phyloP scores from a whole-genome alignment of 2,329 filamentous ascomycete genomes.

The Ascosphaera pollenicola region DNA sequence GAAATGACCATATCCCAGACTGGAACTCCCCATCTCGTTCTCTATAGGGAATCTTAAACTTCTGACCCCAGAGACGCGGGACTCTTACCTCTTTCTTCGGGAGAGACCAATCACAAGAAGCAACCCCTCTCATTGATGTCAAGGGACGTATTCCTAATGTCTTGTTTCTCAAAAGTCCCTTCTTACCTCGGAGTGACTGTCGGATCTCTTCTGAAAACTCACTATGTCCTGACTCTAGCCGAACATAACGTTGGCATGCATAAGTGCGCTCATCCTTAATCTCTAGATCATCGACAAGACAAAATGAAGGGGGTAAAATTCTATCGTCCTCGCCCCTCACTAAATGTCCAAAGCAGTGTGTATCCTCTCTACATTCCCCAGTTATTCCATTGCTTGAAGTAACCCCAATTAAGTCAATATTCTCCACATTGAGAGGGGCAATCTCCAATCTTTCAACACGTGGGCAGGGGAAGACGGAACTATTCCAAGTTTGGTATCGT shows the following conservation, averaged over 20 bases:
- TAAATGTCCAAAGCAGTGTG: not conserved
- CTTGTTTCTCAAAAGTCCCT: not conserved
- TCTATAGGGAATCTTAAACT: not conserved
- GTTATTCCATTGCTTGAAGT: not conserved
- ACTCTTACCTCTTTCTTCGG: not conserved
- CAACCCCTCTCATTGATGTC: not conserved
- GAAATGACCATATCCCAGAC: not conserved
- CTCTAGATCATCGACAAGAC: not conserved
- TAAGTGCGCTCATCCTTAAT: not conserved
- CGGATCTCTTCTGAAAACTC: not conserved
- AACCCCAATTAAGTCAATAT: not conserved
- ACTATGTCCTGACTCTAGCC: not conserved
- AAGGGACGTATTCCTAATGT: not conserved
- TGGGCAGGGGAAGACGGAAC: not conserved
- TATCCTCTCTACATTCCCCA: not conserved
- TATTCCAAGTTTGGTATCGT: not conserved
- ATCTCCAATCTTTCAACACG: not conserved
- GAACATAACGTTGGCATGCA: not conserved
- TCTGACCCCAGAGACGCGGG: not conserved
- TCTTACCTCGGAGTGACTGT: not conserved
- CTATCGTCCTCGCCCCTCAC: not conserved
- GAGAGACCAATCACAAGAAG: not conserved
- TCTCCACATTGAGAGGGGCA: not conserved
- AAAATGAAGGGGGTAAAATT: not conserved
- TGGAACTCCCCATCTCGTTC: not conserved